Evolutionary conservation across 257 asterid genomes (phyloP).

Genomic region (Nicotiana obtusifolia): DNA sequence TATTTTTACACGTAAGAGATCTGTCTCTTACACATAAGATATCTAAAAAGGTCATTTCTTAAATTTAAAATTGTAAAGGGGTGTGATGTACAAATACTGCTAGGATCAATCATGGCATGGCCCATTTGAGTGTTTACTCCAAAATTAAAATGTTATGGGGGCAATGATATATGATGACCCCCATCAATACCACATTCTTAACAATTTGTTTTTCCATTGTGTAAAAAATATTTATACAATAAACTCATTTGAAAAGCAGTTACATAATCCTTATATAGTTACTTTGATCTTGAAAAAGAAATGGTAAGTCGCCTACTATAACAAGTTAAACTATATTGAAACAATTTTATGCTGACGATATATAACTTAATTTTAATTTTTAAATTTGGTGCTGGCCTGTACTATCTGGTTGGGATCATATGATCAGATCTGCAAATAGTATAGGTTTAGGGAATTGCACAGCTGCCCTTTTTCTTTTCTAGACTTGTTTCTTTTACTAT

Average conservation of each 20-base stretch:
- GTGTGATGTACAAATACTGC: too few relatives aligned
- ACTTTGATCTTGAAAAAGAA: neutral
- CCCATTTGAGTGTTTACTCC: neutral
- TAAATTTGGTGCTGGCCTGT: neutral
- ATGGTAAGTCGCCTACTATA: neutral
- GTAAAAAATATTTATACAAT: neutral
- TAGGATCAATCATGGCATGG: constrained; percentile 5
- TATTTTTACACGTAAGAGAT: too few relatives aligned
- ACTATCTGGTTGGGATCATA: neutral
- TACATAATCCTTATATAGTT: neutral
- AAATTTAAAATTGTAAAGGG: too few relatives aligned
- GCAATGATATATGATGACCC: neutral
- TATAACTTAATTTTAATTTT: too few relatives aligned
- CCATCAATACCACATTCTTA: neutral
- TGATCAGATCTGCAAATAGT: neutral
- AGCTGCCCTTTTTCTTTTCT: neutral
- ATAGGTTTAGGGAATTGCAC: neutral
- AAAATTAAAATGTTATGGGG: neutral
- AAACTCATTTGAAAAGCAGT: neutral
- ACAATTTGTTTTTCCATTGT: too few relatives aligned
- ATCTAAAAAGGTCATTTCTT: too few relatives aligned
- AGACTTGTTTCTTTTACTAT: neutral
- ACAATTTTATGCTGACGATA: neutral
- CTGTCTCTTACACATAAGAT: too few relatives aligned
- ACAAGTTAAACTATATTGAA: neutral